Conservation (phyloP, 2,329 filamentous ascomycete genomes). For the Scorias spongiosa region DNA sequence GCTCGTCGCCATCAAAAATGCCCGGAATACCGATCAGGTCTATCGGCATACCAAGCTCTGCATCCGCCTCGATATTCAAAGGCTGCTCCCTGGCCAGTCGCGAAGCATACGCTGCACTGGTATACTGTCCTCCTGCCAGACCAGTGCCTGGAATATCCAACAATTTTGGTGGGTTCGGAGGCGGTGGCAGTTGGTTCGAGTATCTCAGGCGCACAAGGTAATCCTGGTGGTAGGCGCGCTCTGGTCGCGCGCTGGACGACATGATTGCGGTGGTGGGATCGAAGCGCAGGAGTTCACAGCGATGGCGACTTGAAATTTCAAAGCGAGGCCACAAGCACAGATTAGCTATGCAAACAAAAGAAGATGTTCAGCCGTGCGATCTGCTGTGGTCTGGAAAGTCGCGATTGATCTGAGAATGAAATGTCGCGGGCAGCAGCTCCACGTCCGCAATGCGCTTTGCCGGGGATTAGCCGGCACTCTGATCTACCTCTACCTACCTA, state of each 20-base stretch:
- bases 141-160: constrained; percentile 94
- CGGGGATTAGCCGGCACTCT: background rate
- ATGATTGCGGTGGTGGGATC: background rate
- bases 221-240: constrained; percentile 59
- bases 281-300: background rate
- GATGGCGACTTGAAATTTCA: background rate
- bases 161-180: constrained; percentile 87
- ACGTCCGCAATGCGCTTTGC: background rate
- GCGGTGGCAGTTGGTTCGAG: constrained; percentile 87
- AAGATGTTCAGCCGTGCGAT: too few species aligned
- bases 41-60: constrained; percentile 92
- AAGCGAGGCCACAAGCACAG: too few species aligned
- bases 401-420: background rate
- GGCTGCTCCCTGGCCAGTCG: constrained; percentile 81
- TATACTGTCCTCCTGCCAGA: constrained; percentile 73
- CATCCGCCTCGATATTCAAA: constrained; percentile 91
- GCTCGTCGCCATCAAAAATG: constrained; percentile 88
- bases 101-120: constrained; percentile 77
- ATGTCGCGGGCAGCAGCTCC: background rate
- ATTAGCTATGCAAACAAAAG: too few species aligned
- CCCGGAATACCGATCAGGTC: constrained; percentile 90
- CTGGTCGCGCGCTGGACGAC: constrained; percentile 12
- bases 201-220: constrained; percentile 94
- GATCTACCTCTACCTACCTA: too few species aligned
- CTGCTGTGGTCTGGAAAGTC: too few species aligned